These are phyloP conservation scores for Helminthosporium solani DNA, from an alignment of 2,329 filamentous ascomycete species.

Conservation along the genomic window DNA sequence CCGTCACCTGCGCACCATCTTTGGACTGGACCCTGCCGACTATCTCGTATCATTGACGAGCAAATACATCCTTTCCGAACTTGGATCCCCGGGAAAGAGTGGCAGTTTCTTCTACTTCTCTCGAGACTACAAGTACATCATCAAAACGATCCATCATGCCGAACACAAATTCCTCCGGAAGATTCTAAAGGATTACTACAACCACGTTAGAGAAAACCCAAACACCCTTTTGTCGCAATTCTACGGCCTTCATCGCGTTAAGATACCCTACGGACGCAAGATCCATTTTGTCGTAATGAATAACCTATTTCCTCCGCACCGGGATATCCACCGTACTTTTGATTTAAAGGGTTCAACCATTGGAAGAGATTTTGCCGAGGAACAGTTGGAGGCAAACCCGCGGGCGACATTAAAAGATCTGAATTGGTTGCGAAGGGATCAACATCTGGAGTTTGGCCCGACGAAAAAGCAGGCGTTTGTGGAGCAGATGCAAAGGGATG, in stretches of 20 bases:
- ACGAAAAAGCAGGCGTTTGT: conserved; percentile 86
- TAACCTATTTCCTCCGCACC: conserved; percentile 95
- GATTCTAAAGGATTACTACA: conserved; percentile 87
- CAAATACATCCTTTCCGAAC: conserved; percentile 96
- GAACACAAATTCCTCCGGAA: conserved; percentile 87
- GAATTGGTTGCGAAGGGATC: conserved; percentile 87
- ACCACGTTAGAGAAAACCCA: conserved; percentile 87
- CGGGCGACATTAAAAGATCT: conserved; percentile 93
- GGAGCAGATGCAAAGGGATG: conserved; percentile 84
- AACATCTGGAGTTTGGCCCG: conserved; percentile 84
- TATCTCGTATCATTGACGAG: conserved; percentile 97
- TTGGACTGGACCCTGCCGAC: conserved; percentile 91
- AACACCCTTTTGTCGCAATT: conserved; percentile 98
- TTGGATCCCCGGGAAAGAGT: conserved; percentile 96
- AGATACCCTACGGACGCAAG: conserved; percentile 96
- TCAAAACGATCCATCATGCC: conserved; percentile 97
- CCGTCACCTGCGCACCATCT: conserved; percentile 81
- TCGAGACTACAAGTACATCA: conserved; percentile 99
- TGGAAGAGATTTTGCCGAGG: conserved; percentile 86
- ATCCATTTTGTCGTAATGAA: conserved; percentile 99
- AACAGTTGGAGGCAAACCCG: conserved; percentile 83
- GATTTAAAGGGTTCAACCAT: conserved; percentile 96
- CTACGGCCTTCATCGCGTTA: conserved; percentile 94
- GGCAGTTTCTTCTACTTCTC: conserved; percentile 99
- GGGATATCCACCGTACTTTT: conserved; percentile 96